Evolutionary conservation across 2,329 filamentous ascomycete species (phyloP).

Genomic region (Zasmidium cellare): DNA sequence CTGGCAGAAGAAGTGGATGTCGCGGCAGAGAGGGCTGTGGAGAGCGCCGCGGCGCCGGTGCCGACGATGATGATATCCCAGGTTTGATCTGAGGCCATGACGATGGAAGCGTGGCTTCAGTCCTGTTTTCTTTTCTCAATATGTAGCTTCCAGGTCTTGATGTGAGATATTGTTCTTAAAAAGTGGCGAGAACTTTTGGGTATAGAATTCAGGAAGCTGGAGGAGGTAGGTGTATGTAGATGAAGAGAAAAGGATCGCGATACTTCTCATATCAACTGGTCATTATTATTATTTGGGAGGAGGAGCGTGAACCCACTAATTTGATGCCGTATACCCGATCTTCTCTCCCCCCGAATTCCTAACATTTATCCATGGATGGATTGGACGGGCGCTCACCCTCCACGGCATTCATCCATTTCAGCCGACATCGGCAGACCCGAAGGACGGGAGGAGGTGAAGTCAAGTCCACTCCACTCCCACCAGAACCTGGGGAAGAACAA

Average conservation of each 20-base stretch:
- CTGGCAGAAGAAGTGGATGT: constrained; percentile 34
- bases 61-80: constrained; percentile 58
- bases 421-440: constrained; percentile 1
- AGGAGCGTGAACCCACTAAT: too few relatives aligned
- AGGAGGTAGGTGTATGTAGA: too few relatives aligned
- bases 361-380: too few relatives aligned
- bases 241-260: too few relatives aligned
- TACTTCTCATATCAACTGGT: too few relatives aligned
- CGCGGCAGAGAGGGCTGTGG: constrained; percentile 58
- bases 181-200: too few relatives aligned
- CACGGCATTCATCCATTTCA: neutral
- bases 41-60: constrained; percentile 65
- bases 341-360: too few relatives aligned
- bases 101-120: too few relatives aligned
- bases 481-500: neutral
- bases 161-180: neutral
- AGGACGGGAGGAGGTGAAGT: neutral
- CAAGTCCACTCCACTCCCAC: neutral
- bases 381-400: neutral
- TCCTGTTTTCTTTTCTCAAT: too few relatives aligned
- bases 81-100: neutral
- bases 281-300: too few relatives aligned
- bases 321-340: too few relatives aligned
- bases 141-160: neutral
- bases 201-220: too few relatives aligned